A percentile compares a stretch with the other conserved stretches of the same genome.
Conservation (phyloP, 495 filamentous ascomycete genomes). For the Clohesyomyces aquaticus region DNA sequence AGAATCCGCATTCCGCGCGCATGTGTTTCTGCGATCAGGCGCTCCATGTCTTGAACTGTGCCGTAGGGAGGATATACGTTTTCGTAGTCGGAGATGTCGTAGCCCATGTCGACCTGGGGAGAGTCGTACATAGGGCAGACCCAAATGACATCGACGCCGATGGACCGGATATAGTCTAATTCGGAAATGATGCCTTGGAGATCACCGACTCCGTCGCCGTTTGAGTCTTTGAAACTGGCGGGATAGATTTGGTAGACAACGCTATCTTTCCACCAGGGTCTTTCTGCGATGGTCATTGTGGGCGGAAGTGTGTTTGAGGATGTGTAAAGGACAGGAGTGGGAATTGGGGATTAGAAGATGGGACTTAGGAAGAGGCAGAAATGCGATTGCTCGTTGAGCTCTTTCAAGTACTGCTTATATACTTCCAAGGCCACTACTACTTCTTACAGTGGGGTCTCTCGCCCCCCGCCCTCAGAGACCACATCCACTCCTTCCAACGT, state of each 20-base stretch:
- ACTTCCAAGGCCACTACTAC: no score
- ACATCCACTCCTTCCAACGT: no score
- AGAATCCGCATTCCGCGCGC: constrained; percentile 39
- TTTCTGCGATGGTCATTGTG: constrained; percentile 23
- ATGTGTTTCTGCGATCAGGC: constrained; percentile 38
- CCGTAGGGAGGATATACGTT: constrained; percentile 41
- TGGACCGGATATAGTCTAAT: constrained; percentile 42
- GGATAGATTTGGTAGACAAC: constrained; percentile 48
- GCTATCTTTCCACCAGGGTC: constrained; percentile 43
- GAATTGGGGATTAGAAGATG: no score
- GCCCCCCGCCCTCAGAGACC: no score
- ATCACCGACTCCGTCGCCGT: constrained; percentile 37
- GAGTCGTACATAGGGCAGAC: constrained; percentile 42
- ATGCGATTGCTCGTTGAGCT: no score
- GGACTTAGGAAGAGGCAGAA: no score
- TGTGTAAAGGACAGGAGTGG: no score
- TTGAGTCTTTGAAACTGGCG: constrained; percentile 42
- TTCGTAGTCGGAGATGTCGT: constrained; percentile 45
- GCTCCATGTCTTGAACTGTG: constrained; percentile 42
- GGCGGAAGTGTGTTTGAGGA: no score
- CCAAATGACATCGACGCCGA: constrained; percentile 42
- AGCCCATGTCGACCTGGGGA: constrained; percentile 46
- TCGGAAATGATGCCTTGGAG: constrained; percentile 33
- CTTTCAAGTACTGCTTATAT: no score
- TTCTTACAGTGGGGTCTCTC: no score